A percentile compares a stretch with the other conserved stretches of the same genome.
Evolutionary conservation across 1,284 basidiomycete species (phyloP).

Genomic region (Heterobasidion irregulare): DNA sequence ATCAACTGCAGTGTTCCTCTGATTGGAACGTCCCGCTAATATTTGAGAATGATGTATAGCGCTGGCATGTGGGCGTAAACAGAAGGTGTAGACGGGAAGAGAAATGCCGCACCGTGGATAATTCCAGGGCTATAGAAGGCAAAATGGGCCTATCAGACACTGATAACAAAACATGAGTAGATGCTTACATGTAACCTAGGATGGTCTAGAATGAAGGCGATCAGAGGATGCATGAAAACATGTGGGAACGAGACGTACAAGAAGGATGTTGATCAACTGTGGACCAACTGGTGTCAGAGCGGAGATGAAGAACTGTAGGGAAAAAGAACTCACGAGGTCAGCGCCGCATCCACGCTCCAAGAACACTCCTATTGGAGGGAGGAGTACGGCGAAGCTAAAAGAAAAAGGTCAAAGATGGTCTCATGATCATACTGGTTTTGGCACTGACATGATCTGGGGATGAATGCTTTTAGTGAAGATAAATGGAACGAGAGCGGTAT

Average conservation of each 20-base stretch:
- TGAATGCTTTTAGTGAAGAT: no score
- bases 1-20: conserved; percentile 1
- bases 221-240: not conserved
- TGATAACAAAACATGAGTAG: not conserved
- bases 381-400: conserved; percentile 54
- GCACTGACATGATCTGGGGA: conserved; percentile 26
- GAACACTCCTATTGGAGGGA: conserved; percentile 77
- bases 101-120: conserved; percentile 48
- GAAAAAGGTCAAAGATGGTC: conserved; percentile 1
- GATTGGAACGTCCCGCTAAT: conserved; percentile 18
- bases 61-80: conserved; percentile 27
- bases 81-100: conserved; percentile 4
- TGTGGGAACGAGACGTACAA: conserved; percentile 25
- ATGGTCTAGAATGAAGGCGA: conserved; percentile 32
- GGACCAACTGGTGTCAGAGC: no score
- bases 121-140: conserved; percentile 50
- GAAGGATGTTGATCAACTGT: conserved; percentile 60
- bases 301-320: not conserved
- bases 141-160: conserved; percentile 13
- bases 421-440: not conserved
- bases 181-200: conserved; percentile 57
- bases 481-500: conserved; percentile 23
- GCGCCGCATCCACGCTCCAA: conserved; percentile 68
- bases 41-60: conserved; percentile 68
- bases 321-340: conserved; percentile 43